phyloP scores from a whole-genome alignment of 768 basidiomycete species.

The Rhizopogon vinicolor region DNA sequence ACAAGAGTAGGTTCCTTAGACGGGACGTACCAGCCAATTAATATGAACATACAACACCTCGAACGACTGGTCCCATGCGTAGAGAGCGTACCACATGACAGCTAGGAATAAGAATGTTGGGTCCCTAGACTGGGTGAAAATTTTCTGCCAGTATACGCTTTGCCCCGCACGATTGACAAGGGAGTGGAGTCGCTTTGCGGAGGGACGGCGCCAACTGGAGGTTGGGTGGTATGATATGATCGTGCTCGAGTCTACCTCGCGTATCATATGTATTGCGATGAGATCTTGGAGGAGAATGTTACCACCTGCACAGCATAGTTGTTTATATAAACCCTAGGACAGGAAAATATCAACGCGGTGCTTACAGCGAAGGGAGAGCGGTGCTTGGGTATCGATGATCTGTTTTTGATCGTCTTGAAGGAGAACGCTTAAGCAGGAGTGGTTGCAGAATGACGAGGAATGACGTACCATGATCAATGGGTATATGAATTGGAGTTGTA shows the following conservation, averaged over 20 bases:
- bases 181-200: slow-evolving; percentile 22
- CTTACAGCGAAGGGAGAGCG: slow-evolving; percentile 22
- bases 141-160: slow-evolving; percentile 33
- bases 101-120: slow-evolving; percentile 31
- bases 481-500: no score
- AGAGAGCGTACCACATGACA: slow-evolving; percentile 54
- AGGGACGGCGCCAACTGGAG: slow-evolving; percentile 20
- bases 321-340: not conserved
- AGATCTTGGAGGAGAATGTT: slow-evolving; percentile 30
- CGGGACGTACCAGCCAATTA: slow-evolving; percentile 38
- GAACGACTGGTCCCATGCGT: slow-evolving; percentile 59
- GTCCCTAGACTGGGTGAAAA: slow-evolving; percentile 26
- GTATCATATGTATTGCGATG: slow-evolving; percentile 36
- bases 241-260: slow-evolving; percentile 16
- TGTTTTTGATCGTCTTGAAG: slow-evolving; percentile 12
- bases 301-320: slow-evolving; percentile 3
- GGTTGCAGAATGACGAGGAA: not conserved
- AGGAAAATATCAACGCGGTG: not conserved
- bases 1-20: not conserved
- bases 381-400: slow-evolving; percentile 30
- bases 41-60: slow-evolving; percentile 49
- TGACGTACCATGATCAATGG: not conserved
- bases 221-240: slow-evolving; percentile 33
- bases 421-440: not conserved
- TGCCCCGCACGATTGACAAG: slow-evolving; percentile 28